Base-by-base conservation (phyloP, 2,329 filamentous ascomycete genomes). In the Plenodomus lindquistii region DNA sequence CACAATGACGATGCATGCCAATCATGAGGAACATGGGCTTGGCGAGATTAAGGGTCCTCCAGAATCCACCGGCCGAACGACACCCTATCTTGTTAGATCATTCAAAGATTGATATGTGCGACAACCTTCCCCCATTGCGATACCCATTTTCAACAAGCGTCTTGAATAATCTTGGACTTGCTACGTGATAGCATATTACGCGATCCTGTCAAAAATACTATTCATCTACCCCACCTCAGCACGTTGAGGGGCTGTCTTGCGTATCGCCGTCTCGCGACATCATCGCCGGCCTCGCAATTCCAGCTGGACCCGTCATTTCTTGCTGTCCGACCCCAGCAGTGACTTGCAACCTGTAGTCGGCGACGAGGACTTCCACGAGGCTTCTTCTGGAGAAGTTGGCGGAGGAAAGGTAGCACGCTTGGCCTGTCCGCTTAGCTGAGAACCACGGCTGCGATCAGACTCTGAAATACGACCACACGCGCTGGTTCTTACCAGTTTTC, bases 161-260 rank as follows among this genome's bases (percentile, higher is more conserved):
- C 11, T 31, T 31, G 27, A 7, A 31, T 13, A 4, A 31, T 24
- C 27, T 15, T 31, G 4, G 27, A 15, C 11, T 15, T 31, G 11
- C 27, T 15, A 31, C 15, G 27, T 8, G 27, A 31, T 31, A 31
- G 15, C 6, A 31, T 15, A 31, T 31, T 13, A 31, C 27, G 27
- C 6, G 15, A 31, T 8, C 27, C 6, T 4, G 11, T 15, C 9
- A 15, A 31, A 15, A 31, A 4, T 15, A 4, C 11, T 31, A 15
- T 31, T 15, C 34, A 19, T 20, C 19, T 37, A 42, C 37, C 37
- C 46, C 42, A 41, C 37, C 24, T 21, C 46, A 8, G 31, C 20
- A 17, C 29, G 43, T 35, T 37, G 45, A 44, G 38, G 42, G 47
- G 47, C 45, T 38, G 21, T 43, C 39, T 31, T 20, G 37, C 48